Base-by-base conservation (phyloP, 106 monocot genomes). In the Dendrobium officinale region DNA sequence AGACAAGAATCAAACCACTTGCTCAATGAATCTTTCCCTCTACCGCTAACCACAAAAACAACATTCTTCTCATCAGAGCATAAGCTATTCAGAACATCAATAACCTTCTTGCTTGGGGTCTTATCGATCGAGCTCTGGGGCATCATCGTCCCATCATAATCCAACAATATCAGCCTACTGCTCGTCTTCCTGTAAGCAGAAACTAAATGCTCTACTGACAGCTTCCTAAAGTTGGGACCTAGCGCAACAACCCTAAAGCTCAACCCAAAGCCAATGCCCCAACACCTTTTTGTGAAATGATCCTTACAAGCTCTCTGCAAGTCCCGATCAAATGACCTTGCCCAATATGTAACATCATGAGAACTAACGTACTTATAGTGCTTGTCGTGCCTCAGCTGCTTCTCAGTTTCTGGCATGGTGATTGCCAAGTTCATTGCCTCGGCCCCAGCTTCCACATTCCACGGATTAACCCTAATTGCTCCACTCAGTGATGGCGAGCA, bases 121-220 rank as follows among this genome's bases (percentile, higher is more conserved):
- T 90, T 94, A 61, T 89, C 85, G 18, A 92, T 89, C 3, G 88
- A 89, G 9, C 81, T 51, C 56, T 90, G 86, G 6, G 96, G 92
- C 92, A 94, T 89, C 87, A 97, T 83, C 0, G 96, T 97, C 6
- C 96, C 96, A 81, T 97, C 96, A 56, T 97, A 97, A 78, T 97
- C 96, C 56, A 97, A 77, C 79, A 97, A 78, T 55, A 97, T 88
- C 16, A 97, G 79, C 84, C 96, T 86, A 22, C 85, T 84, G 45
- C 17, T 85, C 9, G 90, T 84, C 83, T 78, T 87, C 75, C 80
- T 58, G 56, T 94, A 97, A 11, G 90, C 86, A 2, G 92, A 73
- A 11, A 84, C 94, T 76, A 97, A 90, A 58, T 88, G 84, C 75
- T 97, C 96, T 22, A 94, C 87, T 0, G 92, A 97, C 4, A 97